Conservation (phyloP, 1,139 yeast genomes). For the Hansenula anomala region DNA sequence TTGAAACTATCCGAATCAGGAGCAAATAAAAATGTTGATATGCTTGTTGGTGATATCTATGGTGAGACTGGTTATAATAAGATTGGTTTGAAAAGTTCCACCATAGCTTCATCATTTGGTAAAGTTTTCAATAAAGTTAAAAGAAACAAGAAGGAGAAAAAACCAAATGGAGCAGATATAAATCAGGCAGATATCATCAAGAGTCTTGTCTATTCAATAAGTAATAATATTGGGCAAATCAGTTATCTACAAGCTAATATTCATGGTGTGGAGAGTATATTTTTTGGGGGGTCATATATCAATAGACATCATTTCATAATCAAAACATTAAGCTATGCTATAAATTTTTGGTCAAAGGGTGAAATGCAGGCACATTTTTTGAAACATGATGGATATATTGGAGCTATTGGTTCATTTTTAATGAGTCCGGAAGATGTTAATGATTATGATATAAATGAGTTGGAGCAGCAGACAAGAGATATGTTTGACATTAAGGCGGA, state of each 20-base stretch:
- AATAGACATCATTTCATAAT: slow-evolving; percentile 90
- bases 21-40: slow-evolving; percentile 82
- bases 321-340: slow-evolving; percentile 86
- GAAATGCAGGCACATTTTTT: slow-evolving; percentile 83
- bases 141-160: slow-evolving; percentile 23
- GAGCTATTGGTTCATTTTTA: slow-evolving; percentile 89
- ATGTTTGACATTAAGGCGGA: background rate
- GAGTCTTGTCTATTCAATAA: slow-evolving; percentile 75
- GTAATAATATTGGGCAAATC: slow-evolving; percentile 92
- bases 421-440: slow-evolving; percentile 3
- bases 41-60: slow-evolving; percentile 93
- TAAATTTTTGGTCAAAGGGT: slow-evolving; percentile 90
- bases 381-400: slow-evolving; percentile 90
- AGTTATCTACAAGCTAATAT: slow-evolving; percentile 88
- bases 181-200: slow-evolving; percentile 68
- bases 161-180: background rate
- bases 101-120: slow-evolving; percentile 90
- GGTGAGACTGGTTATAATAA: slow-evolving; percentile 81
- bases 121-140: slow-evolving; percentile 69
- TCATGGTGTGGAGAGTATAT: slow-evolving; percentile 72
- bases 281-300: slow-evolving; percentile 92
- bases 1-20: slow-evolving; percentile 84
- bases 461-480: too few relatives aligned
- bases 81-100: slow-evolving; percentile 80
- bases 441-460: background rate